Evolutionary conservation across 2,329 filamentous ascomycete genomes (phyloP).

Genomic region (Neopestalotiopsis sp.): DNA sequence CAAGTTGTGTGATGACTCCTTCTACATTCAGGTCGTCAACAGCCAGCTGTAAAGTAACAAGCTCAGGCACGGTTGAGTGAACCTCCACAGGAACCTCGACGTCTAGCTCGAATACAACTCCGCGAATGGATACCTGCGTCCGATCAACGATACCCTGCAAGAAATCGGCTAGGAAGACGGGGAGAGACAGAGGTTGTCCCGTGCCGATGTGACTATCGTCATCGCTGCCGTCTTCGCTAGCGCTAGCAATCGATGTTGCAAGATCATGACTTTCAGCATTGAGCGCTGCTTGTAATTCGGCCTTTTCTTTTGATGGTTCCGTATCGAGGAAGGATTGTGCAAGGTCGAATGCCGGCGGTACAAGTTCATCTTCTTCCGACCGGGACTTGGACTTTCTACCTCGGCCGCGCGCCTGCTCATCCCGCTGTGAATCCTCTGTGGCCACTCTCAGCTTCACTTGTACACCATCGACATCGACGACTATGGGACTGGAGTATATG

Average conservation of each 20-base stretch:
- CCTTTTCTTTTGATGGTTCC: conserved; percentile 69
- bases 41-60: conserved; percentile 68
- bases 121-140: conserved; percentile 68
- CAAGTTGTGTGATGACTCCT: conserved; percentile 58
- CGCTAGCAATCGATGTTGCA: conserved; percentile 62
- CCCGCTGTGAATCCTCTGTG: conserved; percentile 42
- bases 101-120: conserved; percentile 71
- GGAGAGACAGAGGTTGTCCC: conserved; percentile 72
- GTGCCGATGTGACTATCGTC: conserved; percentile 70
- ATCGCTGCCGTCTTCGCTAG: conserved; percentile 67
- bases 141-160: conserved; percentile 77
- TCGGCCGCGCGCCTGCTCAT: conserved; percentile 32
- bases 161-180: conserved; percentile 73
- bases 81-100: conserved; percentile 60
- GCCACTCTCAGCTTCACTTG: conserved; percentile 69
- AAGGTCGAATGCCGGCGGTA: conserved; percentile 75
- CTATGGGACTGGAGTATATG: conserved; percentile 83
- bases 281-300: conserved; percentile 72
- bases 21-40: conserved; percentile 71
- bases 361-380: conserved; percentile 39
- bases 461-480: conserved; percentile 81
- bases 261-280: conserved; percentile 67
- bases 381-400: conserved; percentile 34
- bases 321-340: conserved; percentile 80
- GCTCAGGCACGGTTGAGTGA: conserved; percentile 51